phyloP scores from a whole-genome alignment of 1,139 yeast genomes.

The Yamadazyma songkhlaensis region DNA sequence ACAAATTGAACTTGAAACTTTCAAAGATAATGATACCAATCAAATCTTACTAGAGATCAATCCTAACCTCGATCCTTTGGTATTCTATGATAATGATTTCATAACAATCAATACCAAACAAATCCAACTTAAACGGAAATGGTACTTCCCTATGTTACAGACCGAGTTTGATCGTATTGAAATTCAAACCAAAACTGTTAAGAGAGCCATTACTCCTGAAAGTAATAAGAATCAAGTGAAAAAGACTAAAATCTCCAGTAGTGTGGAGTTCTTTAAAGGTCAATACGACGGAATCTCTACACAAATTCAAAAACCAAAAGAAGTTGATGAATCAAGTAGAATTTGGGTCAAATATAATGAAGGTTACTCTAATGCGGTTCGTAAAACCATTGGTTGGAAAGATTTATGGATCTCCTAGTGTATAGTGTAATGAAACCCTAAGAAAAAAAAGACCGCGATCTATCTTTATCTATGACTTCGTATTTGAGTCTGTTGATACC shows the following conservation, averaged over 20 bases:
- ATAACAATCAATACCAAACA: constrained; percentile 21
- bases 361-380: constrained; percentile 92
- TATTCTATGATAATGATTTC: constrained; percentile 23
- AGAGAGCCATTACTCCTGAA: constrained; percentile 20
- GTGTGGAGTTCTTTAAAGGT: constrained; percentile 41
- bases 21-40: constrained; percentile 34
- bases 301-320: constrained; percentile 17
- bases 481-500: constrained; percentile 22
- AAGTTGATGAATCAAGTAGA: constrained; percentile 27
- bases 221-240: constrained; percentile 25
- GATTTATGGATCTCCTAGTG: constrained; percentile 49
- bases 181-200: constrained; percentile 21
- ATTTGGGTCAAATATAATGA: constrained; percentile 94
- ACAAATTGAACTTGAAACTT: constrained; percentile 30
- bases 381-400: constrained; percentile 80
- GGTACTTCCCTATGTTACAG: constrained; percentile 38
- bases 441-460: background rate
- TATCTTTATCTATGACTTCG: constrained; percentile 14
- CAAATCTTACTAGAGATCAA: constrained; percentile 26
- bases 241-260: constrained; percentile 21
- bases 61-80: constrained; percentile 38
- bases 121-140: constrained; percentile 28
- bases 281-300: constrained; percentile 34
- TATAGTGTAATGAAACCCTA: too few species aligned
- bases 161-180: constrained; percentile 39